Percentiles rank a stretch among this genome's conserved stretches.
Conservation (phyloP, 805 yeast genomes). For the Starmerella floris region DNA sequence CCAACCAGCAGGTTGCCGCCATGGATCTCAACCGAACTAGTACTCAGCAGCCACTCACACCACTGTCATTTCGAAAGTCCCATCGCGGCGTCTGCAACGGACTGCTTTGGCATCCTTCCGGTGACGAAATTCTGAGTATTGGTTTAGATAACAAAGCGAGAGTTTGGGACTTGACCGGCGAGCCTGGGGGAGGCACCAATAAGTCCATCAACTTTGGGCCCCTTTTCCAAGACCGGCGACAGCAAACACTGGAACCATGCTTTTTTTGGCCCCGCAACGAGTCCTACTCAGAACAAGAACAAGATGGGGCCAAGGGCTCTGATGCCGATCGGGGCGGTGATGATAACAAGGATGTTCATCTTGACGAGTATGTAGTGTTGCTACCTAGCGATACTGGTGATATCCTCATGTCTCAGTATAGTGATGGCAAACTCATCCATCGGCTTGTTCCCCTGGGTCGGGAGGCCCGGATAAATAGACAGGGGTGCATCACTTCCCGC, state of each 20-base stretch:
- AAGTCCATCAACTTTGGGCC: constrained; percentile 68
- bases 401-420: constrained; percentile 41
- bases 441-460: constrained; percentile 33
- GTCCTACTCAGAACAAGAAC: constrained; percentile 25
- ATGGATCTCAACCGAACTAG: constrained; percentile 45
- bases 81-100: constrained; percentile 75
- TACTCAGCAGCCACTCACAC: constrained; percentile 21
- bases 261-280: constrained; percentile 21
- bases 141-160: constrained; percentile 73
- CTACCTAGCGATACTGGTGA: constrained; percentile 71
- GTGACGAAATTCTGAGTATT: constrained; percentile 47
- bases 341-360: constrained; percentile 37
- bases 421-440: constrained; percentile 50
- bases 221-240: constrained; percentile 48
- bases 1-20: constrained; percentile 47
- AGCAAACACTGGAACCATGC: constrained; percentile 44
- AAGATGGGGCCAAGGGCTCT: constrained; percentile 16
- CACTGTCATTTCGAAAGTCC: constrained; percentile 36
- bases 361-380: constrained; percentile 31
- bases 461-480: constrained; percentile 28
- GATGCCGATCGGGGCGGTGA: constrained; percentile 20
- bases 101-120: constrained; percentile 55
- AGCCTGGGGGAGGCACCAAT: constrained; percentile 35
- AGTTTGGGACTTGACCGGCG: constrained; percentile 57
- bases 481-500: constrained; percentile 39